Base-by-base conservation (phyloP, 805 yeast genomes). In the Yueomyces sp. region DNA sequence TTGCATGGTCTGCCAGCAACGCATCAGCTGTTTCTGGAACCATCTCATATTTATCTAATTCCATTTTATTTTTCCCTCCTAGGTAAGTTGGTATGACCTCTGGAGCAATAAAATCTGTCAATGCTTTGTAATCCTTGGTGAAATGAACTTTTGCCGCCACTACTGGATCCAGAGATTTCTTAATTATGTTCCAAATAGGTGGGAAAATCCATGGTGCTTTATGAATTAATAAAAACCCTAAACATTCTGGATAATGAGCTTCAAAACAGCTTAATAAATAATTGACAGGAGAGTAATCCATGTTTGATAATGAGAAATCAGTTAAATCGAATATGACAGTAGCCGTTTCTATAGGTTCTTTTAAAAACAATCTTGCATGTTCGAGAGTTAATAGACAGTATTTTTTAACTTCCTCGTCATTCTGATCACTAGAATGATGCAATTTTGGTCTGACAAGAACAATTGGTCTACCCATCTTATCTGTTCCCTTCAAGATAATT, bases 121-220 rank as follows among this genome's bases (percentile, higher is more conserved):
- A 62, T 45, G 88, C 96, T 45, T 76, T 73, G 29, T 66, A 59
- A 49, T 68, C 68, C 56, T 82, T 81, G 30, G 95, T 83, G 65
- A 88, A 90, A 42, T 76, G 74, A 54, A 90, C 84, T 64, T 88
- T 88, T 29, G 87, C 71, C 0, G 95, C 95, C 45, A 88, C 96
- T 27, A 84, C 95, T 4, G 96, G 96, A 59, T 90, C 96, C 44
- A 88, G 69, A 96, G 96, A 88, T 52, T 81, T 79, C 62, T 85
- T 85, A 54, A 90, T 78, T 52, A 88, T 74, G 53, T 81, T 82
- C 96, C 97, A 90, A 45, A 88, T 83, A 28, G 95, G 88, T 42
- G 84, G 77, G 67, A 90, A 90, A 43, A 90, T 77, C 96, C 96
- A 86, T 30, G 97, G 97, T 0, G 97, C 96, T 53, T 83, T 82